phyloP scores from a whole-genome alignment of 1,284 basidiomycete species.

The Mycena citricolor region DNA sequence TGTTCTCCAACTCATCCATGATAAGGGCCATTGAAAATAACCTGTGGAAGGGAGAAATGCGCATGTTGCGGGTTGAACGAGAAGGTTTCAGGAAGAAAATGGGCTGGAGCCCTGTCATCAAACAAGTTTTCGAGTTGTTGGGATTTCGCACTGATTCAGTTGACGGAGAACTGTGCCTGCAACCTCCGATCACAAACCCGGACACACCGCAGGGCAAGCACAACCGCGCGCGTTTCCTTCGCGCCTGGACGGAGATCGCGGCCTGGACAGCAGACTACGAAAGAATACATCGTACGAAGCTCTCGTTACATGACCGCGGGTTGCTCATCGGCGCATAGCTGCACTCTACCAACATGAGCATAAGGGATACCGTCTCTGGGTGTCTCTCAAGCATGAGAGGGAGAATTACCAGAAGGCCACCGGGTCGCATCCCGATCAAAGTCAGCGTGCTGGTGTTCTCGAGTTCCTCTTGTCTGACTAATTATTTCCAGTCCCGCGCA shows the following conservation, averaged over 20 bases:
- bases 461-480: constrained; percentile 7
- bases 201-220: constrained; percentile 44
- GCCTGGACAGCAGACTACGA: constrained; percentile 64
- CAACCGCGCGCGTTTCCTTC: constrained; percentile 60
- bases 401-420: constrained; percentile 70
- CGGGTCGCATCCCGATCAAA: constrained; percentile 74
- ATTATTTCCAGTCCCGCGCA: constrained; percentile 48
- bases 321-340: constrained; percentile 30
- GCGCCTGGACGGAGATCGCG: constrained; percentile 74
- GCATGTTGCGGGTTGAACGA: constrained; percentile 53
- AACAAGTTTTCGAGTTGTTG: constrained; percentile 55
- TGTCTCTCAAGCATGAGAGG: constrained; percentile 57
- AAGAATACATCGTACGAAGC: constrained; percentile 45
- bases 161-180: constrained; percentile 43
- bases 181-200: constrained; percentile 55
- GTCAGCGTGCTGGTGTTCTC: constrained; percentile 39
- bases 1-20: constrained; percentile 8
- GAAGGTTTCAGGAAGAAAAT: constrained; percentile 60
- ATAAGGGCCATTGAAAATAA: constrained; percentile 69
- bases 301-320: constrained; percentile 22
- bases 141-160: constrained; percentile 51
- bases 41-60: constrained; percentile 67
- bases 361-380: constrained; percentile 39
- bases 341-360: constrained; percentile 41
- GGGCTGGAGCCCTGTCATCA: constrained; percentile 66